phyloP scores from a whole-genome alignment of 441 rosid genomes.

The Euphorbia neoarborescens region DNA sequence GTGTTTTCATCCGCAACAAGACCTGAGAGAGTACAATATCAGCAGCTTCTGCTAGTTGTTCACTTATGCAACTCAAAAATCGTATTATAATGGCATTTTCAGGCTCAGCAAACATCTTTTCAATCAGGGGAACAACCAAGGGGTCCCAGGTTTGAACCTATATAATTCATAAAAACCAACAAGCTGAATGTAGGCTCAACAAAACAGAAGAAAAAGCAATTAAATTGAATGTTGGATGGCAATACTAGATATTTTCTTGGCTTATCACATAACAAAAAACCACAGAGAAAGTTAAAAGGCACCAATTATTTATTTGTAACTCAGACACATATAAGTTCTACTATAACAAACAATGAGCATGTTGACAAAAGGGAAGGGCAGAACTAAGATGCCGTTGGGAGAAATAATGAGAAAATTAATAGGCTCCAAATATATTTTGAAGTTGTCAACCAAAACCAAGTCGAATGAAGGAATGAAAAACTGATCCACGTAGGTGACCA shows the following conservation, averaged over 20 bases:
- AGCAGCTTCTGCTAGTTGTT: slow-evolving; percentile 52
- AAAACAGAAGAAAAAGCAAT: background rate
- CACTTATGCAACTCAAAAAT: slow-evolving; percentile 67
- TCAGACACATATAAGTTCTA: background rate
- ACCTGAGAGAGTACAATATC: slow-evolving; percentile 53
- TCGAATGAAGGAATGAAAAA: background rate
- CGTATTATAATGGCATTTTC: slow-evolving; percentile 71
- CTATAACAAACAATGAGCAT: background rate
- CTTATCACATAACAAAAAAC: background rate
- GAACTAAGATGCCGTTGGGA: background rate
- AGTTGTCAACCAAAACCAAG: background rate
- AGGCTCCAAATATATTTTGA: background rate
- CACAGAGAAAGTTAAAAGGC: background rate
- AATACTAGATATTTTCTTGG: background rate
- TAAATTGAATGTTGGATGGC: background rate
- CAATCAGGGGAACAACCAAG: slow-evolving; percentile 56
- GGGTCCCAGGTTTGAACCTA: slow-evolving; percentile 75
- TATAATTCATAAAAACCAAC: slow-evolving; percentile 21
- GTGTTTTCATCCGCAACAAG: slow-evolving; percentile 51
- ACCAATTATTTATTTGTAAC: background rate
- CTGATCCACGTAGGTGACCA: background rate
- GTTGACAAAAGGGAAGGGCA: slow-evolving; percentile 1
- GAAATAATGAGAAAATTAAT: background rate
- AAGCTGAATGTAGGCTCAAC: slow-evolving; percentile 8
- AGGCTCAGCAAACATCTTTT: slow-evolving; percentile 87